These are phyloP conservation scores for Keqinozyma sinolaborantium DNA, from an alignment of 1,139 yeast genomes.

Conservation along the genomic window DNA sequence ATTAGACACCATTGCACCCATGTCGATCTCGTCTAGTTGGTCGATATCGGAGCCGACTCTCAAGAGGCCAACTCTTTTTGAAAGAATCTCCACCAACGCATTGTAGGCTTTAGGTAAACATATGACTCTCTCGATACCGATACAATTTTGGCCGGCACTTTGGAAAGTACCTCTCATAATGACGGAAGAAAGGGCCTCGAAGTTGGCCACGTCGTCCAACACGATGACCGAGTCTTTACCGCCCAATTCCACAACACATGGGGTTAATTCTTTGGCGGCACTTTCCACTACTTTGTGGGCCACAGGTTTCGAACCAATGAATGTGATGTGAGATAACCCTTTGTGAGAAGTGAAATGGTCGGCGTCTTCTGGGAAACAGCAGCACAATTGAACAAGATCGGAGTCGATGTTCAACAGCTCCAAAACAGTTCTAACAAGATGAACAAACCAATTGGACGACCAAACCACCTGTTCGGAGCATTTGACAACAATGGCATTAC, in stretches of 20 bases:
- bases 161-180: slow-evolving; percentile 94
- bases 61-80: slow-evolving; percentile 54
- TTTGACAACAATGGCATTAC: slow-evolving; percentile 85
- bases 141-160: slow-evolving; percentile 96
- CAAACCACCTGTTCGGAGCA: slow-evolving; percentile 95
- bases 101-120: slow-evolving; percentile 69
- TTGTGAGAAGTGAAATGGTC: slow-evolving; percentile 82
- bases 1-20: slow-evolving; percentile 93
- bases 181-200: slow-evolving; percentile 66
- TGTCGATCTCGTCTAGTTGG: slow-evolving; percentile 82
- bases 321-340: slow-evolving; percentile 80
- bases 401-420: slow-evolving; percentile 73
- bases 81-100: slow-evolving; percentile 51
- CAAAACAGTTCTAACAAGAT: slow-evolving; percentile 67
- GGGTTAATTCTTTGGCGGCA: slow-evolving; percentile 81
- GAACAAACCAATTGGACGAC: slow-evolving; percentile 80
- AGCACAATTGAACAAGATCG: slow-evolving; percentile 77
- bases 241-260: slow-evolving; percentile 92
- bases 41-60: slow-evolving; percentile 90
- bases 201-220: slow-evolving; percentile 64
- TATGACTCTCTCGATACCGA: slow-evolving; percentile 92
- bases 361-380: slow-evolving; percentile 80
- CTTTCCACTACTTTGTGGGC: slow-evolving; percentile 83
- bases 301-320: slow-evolving; percentile 92
- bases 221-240: slow-evolving; percentile 92